phyloP scores from a whole-genome alignment of 768 basidiomycete species.

The Leccinellum rugosiceps region DNA sequence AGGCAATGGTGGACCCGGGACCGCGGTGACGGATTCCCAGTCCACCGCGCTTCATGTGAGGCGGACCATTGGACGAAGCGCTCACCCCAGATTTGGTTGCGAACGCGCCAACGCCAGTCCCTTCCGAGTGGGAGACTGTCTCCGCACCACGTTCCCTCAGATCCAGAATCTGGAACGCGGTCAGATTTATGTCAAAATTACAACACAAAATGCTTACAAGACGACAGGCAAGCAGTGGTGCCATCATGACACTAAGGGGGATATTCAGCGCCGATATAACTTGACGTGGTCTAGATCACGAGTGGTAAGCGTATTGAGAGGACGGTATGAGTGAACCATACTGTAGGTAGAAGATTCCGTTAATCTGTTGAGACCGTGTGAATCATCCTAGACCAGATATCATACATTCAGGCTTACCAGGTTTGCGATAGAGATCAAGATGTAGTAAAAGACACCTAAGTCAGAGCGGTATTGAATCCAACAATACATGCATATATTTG shows the following conservation, averaged over 20 bases:
- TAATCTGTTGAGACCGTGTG: conserved; percentile 42
- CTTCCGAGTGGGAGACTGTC: conserved; percentile 71
- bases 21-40: conserved; percentile 50
- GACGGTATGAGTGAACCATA: conserved; percentile 31
- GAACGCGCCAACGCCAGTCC: conserved; percentile 64
- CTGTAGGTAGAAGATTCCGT: conserved; percentile 87
- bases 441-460: conserved; percentile 74
- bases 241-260: conserved; percentile 81
- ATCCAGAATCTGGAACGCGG: conserved; percentile 64
- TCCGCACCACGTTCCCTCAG: conserved; percentile 80
- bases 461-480: not conserved
- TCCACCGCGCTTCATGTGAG: conserved; percentile 27
- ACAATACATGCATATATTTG: conserved; percentile 1
- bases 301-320: conserved; percentile 4
- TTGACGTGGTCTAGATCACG: conserved; percentile 61
- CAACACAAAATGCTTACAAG: conserved; percentile 43
- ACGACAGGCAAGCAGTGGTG: conserved; percentile 75
- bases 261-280: conserved; percentile 83
- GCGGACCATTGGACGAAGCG: conserved; percentile 21
- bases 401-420: conserved; percentile 38
- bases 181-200: conserved; percentile 2
- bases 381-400: conserved; percentile 1
- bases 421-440: conserved; percentile 84
- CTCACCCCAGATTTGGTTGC: conserved; percentile 55
- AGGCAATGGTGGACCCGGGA: conserved; percentile 51